These are phyloP conservation scores for Solanum clarkiae DNA, from an alignment of 257 asterid genomes.

Conservation along the genomic window DNA sequence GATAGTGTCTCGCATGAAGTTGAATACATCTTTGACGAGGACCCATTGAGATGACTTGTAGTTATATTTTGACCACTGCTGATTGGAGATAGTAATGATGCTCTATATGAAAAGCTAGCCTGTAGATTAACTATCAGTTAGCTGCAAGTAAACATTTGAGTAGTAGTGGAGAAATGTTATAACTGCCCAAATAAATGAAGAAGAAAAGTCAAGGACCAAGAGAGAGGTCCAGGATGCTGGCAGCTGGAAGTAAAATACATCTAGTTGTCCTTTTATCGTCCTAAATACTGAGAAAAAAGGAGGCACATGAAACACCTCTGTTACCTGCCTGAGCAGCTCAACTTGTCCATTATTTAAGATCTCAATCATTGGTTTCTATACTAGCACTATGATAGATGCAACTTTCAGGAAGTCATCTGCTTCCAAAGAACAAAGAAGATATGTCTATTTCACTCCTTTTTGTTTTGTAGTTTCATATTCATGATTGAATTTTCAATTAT, in stretches of 20 bases:
- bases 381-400: neutral
- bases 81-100: conserved; percentile 15
- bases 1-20: conserved; percentile 39
- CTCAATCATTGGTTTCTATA: neutral
- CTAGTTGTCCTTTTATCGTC: neutral
- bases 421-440: neutral
- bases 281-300: neutral
- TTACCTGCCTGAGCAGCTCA: neutral
- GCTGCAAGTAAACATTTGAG: neutral
- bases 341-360: neutral
- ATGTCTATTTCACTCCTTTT: neutral
- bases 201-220: neutral
- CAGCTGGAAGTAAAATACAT: neutral
- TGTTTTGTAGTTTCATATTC: neutral
- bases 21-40: conserved; percentile 20
- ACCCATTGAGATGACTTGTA: conserved; percentile 10
- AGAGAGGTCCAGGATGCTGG: neutral
- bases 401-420: neutral
- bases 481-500: neutral
- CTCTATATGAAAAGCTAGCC: conserved; percentile 18
- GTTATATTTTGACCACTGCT: conserved; percentile 10
- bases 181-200: neutral
- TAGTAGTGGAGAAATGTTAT: neutral
- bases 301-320: neutral
- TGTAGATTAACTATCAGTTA: conserved; percentile 15